Evolutionary conservation across 176 grass and related monocot species (phyloP), one percentile per base, ranked within the genome.

Genomic region (sorghum (Sorghum bicolor)): DNA sequence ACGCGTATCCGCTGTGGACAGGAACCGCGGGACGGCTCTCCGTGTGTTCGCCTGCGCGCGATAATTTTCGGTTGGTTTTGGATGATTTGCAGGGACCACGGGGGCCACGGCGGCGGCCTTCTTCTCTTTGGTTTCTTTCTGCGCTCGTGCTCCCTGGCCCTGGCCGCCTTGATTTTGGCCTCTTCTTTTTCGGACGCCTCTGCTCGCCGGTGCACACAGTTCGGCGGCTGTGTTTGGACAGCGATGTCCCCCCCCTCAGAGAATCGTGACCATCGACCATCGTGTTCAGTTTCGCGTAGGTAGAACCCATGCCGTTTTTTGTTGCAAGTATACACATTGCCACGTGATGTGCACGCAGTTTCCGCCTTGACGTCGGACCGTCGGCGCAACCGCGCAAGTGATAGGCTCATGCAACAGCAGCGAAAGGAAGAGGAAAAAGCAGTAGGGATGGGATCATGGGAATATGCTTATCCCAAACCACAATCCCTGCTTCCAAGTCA

Each of bases 1-100:
- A 50, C 64, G 78, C 55, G 61, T 26, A 89, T 89, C 88, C 28
- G 83, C 55, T 65, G 37, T 64, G 60, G 88, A 87, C 41, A 43
- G 62, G 25, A 71, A 70, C 31, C 60, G 19, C 8, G 29, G 48
- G 60, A 24, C 64, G 48, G 83, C 60, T 81, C 64, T 19, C 17
- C 20, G 26, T 79, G n/a, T n/a, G n/a, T 43, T 43, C 22, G 3
- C 10, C 2, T 5, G 65, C 4, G 19, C 36, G 36, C 36, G 22
- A 41, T 22, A 25, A 41, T 8, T 41, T 41, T 43, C 10, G 24
- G 34, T 0, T 24, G 66, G 66, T 17, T n/a, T 33, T 22, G 22
- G 60, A 37, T 78, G 38, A 41, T 19, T 63, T 63, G 34, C 15
- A 4, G 8, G 57, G 76, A 64, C 58, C 76, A 31, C 76, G 37